Evolutionary conservation across 768 basidiomycete species (phyloP).

Genomic region (Coprinopsis cinerea): DNA sequence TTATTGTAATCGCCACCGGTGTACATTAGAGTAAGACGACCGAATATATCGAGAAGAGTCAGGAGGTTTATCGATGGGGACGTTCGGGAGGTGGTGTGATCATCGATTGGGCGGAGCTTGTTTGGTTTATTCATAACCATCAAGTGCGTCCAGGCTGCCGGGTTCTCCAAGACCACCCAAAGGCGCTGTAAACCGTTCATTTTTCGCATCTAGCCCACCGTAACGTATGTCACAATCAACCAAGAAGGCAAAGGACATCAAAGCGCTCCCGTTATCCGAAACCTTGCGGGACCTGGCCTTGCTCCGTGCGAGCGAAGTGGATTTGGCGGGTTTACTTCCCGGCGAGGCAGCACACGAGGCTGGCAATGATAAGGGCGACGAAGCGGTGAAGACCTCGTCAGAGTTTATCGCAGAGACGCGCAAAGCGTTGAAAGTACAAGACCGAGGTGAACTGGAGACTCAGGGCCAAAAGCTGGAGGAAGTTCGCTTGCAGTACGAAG

Average conservation of each 20-base stretch:
- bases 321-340: conserved; percentile 24
- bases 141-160: conserved; percentile 5
- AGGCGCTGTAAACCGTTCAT: not conserved
- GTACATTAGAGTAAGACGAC: too few species aligned
- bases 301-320: conserved; percentile 50
- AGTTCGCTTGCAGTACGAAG: conserved; percentile 49
- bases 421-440: conserved; percentile 46
- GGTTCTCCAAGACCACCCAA: not conserved
- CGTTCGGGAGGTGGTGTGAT: not conserved
- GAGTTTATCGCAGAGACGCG: conserved; percentile 56
- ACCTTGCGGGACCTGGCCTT: conserved; percentile 70
- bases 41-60: too few species aligned
- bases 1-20: not conserved
- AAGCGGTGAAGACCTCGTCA: conserved; percentile 47
- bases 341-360: not conserved
- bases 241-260: conserved; percentile 28
- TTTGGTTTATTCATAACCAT: not conserved
- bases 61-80: not conserved
- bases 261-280: conserved; percentile 51
- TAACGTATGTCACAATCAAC: conserved; percentile 14
- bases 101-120: not conserved
- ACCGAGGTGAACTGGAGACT: conserved; percentile 45
- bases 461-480: conserved; percentile 52
- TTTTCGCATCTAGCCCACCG: not conserved
- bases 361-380: conserved; percentile 13